Conservation (phyloP, 1,139 yeast species). For the Yamadazyma dendronema region DNA sequence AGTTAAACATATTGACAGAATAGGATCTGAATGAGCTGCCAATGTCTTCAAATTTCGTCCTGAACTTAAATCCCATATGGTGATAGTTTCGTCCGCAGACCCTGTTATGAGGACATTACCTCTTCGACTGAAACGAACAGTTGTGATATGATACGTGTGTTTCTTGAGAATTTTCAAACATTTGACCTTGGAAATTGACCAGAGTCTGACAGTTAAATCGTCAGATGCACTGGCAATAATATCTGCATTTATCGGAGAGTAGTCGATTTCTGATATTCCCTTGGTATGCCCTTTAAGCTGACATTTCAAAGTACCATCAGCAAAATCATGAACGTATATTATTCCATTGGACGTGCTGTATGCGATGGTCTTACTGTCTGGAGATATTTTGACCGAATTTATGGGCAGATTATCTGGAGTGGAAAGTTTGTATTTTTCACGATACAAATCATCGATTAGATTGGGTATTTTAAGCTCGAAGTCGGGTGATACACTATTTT, state of each 20-base stretch:
- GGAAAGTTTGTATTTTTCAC: constrained; percentile 4
- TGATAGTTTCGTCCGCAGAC: constrained; percentile 85
- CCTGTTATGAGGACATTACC: constrained; percentile 83
- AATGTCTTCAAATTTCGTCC: constrained; percentile 74
- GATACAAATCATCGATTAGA: constrained; percentile 6
- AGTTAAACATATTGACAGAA: constrained; percentile 67
- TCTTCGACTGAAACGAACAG: constrained; percentile 66
- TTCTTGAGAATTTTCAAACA: constrained; percentile 64
- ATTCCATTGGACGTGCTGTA: constrained; percentile 40
- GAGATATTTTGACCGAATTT: constrained; percentile 51
- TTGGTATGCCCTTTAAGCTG: constrained; percentile 59
- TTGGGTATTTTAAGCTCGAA: background rate
- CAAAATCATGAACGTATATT: constrained; percentile 24
- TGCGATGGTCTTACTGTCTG: constrained; percentile 65
- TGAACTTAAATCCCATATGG: constrained; percentile 81
- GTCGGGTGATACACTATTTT: background rate
- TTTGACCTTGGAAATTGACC: constrained; percentile 56
- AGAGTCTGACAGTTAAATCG: constrained; percentile 75
- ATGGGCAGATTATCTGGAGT: constrained; percentile 7
- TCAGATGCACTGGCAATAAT: constrained; percentile 84
- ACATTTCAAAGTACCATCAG: constrained; percentile 22
- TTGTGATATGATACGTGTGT: constrained; percentile 83
- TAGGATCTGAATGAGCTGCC: constrained; percentile 94
- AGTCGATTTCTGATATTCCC: constrained; percentile 70
- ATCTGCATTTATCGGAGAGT: constrained; percentile 70